Base-by-base conservation (phyloP, 2,329 filamentous ascomycete genomes). In the Aspergillus pseudonomiae region DNA sequence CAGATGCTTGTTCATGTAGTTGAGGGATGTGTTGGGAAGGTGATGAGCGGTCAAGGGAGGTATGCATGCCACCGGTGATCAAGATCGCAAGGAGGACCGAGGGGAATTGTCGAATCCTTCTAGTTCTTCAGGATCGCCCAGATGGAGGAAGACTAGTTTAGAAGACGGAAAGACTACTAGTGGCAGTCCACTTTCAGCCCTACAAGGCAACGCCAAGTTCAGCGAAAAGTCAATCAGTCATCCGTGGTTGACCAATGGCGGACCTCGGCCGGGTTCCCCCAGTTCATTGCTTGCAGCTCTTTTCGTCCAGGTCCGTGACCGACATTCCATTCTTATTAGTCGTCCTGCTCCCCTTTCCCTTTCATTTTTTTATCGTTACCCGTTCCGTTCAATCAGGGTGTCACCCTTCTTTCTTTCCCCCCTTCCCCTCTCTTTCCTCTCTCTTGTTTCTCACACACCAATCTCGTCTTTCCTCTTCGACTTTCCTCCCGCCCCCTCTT, bases 131-230 rank as follows among this genome's bases (percentile, higher is more conserved):
- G 39, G 39, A 41, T n/a, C 34, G 6, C 14, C 34, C 12, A 12
- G 12, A 36, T 36, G 12, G 12, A 36, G 5, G 1, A 12, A 1
- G 3, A 52, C 1, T 53, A 4, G 5, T 28, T 21, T 21, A 11
- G 7, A 28, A 26, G 21, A 46, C 12, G 9, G 24, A 60, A 60
- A 21, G 21, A 24, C 21, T 24, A 24, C 21, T 59, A 62, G 62
- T 66, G 36, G 5, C 32, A 36, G 12, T 28, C 32, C 52, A 55
- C 52, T 26, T 60, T 71, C 70, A 71, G 69, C 70, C 70, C 68
- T 72, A 72, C 63, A 63, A 57, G 70, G 67, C 65, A 45, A 56
- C 21, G 67, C 66, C 69, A 70, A 69, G 69, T 34, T 43, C 59
- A 60, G 53, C n/a, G 11, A 6, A 39, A 55, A 55, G 52, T 39